phyloP scores from a whole-genome alignment of 208 protist genomes.

The Eutreptiella sp. region DNA sequence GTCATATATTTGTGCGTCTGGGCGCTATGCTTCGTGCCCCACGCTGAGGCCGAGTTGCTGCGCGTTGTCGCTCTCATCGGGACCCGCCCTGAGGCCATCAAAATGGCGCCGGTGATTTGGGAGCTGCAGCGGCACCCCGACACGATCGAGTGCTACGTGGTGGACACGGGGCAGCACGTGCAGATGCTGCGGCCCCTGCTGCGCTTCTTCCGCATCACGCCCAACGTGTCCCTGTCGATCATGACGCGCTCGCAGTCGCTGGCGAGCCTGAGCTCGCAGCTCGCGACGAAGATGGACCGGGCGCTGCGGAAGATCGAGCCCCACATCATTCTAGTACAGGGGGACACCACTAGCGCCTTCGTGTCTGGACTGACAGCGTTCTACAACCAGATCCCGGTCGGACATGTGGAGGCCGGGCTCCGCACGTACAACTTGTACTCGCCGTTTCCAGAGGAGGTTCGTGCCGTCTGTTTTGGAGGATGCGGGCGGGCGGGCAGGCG shows the following conservation, averaged over 20 bases:
- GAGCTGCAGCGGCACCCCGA: background rate
- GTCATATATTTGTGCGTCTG: too few relatives aligned
- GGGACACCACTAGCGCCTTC: conserved; percentile 21
- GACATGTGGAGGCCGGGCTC: conserved; percentile 20
- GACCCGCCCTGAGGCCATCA: conserved; percentile 2
- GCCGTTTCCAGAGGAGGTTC: conserved; percentile 26
- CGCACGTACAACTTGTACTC: conserved; percentile 2
- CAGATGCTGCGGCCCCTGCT: background rate
- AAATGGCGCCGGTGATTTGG: background rate
- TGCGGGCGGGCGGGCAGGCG: too few relatives aligned
- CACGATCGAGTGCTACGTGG: background rate
- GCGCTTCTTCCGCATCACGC: background rate
- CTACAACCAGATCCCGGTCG: conserved; percentile 9
- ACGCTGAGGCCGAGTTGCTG: too few relatives aligned
- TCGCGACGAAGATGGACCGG: background rate
- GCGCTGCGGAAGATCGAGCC: background rate
- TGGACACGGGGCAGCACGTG: background rate
- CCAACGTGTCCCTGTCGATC: background rate
- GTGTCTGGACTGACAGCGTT: background rate
- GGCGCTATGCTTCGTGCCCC: too few relatives aligned
- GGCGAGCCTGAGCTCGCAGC: background rate
- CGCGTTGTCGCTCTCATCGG: too few relatives aligned
- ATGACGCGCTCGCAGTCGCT: background rate
- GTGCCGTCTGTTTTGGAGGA: background rate
- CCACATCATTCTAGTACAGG: conserved; percentile 19